Conservation (phyloP, 2,329 filamentous ascomycete genomes). For the Zopfia rhizophila region DNA sequence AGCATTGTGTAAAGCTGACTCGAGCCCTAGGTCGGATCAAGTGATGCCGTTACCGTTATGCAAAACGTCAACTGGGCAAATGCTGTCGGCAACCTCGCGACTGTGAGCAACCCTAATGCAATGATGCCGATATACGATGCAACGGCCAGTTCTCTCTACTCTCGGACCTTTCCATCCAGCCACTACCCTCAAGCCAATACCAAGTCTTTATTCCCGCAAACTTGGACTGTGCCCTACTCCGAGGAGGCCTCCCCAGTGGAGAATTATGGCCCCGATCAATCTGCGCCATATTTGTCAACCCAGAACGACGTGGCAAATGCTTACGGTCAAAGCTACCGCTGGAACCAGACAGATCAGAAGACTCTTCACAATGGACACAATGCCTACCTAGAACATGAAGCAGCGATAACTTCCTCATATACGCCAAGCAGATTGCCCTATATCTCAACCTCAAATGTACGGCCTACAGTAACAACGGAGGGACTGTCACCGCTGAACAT, state of each 20-base stretch:
- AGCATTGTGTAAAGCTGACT: constrained; percentile 4
- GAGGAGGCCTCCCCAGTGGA: constrained; percentile 44
- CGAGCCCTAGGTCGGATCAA: constrained; percentile 43
- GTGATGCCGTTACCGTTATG: constrained; percentile 20
- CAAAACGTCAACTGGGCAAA: constrained; percentile 11
- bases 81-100: constrained; percentile 27
- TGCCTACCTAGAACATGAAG: constrained; percentile 35
- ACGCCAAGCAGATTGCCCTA: constrained; percentile 28
- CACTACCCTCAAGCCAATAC: constrained; percentile 31
- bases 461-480: constrained; percentile 23
- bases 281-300: constrained; percentile 30
- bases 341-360: constrained; percentile 26
- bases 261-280: constrained; percentile 35
- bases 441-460: constrained; percentile 21
- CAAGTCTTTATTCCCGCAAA: constrained; percentile 29
- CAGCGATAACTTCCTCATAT: constrained; percentile 20
- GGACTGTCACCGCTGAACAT: constrained; percentile 42
- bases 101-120: constrained; percentile 31
- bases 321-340: constrained; percentile 32
- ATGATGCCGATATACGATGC: constrained; percentile 35
- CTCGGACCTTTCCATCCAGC: constrained; percentile 22
- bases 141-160: constrained; percentile 20
- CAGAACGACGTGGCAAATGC: constrained; percentile 22
- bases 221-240: constrained; percentile 37
- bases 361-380: constrained; percentile 16